These are phyloP conservation scores for Solanum pinnatisectum DNA, from an alignment of 257 asterid genomes.

Conservation along the genomic window DNA sequence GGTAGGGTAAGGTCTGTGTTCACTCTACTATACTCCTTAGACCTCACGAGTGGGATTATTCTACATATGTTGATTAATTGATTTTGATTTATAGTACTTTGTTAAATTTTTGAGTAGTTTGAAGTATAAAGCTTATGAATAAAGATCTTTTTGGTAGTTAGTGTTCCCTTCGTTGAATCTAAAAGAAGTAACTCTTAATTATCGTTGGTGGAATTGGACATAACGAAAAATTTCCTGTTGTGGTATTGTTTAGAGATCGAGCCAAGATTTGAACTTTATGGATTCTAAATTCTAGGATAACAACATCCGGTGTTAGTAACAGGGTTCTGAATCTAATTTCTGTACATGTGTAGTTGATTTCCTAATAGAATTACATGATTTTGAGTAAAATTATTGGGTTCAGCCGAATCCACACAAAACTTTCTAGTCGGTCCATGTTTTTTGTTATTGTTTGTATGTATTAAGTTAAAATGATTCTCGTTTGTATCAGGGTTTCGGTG, in stretches of 20 bases:
- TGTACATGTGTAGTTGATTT: not conserved
- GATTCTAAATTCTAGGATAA: not conserved
- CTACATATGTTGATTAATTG: not conserved
- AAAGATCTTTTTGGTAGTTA: not conserved
- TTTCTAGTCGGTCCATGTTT: not conserved
- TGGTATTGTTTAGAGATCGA: not conserved
- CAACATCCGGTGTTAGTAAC: not conserved
- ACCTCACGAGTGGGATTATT: not conserved
- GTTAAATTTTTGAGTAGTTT: not conserved
- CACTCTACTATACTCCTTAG: not conserved
- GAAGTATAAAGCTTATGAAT: not conserved
- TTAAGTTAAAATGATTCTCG: slow-evolving; percentile 16
- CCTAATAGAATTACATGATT: not conserved
- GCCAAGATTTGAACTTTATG: not conserved
- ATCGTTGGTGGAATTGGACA: not conserved
- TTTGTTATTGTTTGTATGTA: not conserved
- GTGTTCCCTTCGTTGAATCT: not conserved
- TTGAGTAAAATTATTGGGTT: not conserved
- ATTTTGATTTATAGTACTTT: not conserved
- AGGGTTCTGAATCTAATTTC: not conserved
- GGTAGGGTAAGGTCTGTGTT: not conserved
- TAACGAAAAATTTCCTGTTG: not conserved
- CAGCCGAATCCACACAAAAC: not conserved
- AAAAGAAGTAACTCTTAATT: not conserved
- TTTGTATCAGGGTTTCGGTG: slow-evolving; percentile 36